Evolutionary conservation across 345 rosid species (phyloP).

Genomic region (Brassica napus): DNA sequence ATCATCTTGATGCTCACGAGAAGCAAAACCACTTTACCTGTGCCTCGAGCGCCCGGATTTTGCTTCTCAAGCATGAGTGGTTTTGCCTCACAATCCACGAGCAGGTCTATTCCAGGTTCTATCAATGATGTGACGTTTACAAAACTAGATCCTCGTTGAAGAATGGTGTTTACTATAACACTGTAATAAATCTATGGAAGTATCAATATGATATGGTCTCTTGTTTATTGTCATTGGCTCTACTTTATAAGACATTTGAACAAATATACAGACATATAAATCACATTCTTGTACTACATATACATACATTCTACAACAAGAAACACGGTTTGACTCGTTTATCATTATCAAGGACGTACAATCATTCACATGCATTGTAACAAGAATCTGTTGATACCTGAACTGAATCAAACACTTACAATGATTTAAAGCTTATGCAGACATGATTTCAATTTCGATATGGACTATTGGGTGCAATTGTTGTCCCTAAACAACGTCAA

Average conservation of each 20-base stretch:
- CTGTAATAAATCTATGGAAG: not conserved
- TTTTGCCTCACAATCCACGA: not conserved
- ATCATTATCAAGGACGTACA: not conserved
- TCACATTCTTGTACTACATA: not conserved
- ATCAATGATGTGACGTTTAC: conserved; percentile 1
- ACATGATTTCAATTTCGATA: not conserved
- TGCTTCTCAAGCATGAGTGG: not conserved
- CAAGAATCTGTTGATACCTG: not conserved
- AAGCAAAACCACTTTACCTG: not conserved
- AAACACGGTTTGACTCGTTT: not conserved
- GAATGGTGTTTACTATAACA: not conserved
- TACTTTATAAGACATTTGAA: not conserved
- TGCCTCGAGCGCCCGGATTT: not conserved
- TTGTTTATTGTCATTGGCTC: not conserved
- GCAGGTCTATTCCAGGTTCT: not conserved
- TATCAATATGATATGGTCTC: not conserved
- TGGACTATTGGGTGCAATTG: not conserved
- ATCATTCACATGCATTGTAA: not conserved
- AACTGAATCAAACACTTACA: not conserved
- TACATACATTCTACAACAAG: not conserved
- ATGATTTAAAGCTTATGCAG: not conserved
- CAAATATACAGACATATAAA: not conserved
- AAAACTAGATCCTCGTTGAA: not conserved
- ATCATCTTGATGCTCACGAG: conserved; percentile 3
- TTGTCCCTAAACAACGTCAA: not conserved